phyloP scores from a whole-genome alignment of 768 basidiomycete genomes.

The Trametes gibbosa region DNA sequence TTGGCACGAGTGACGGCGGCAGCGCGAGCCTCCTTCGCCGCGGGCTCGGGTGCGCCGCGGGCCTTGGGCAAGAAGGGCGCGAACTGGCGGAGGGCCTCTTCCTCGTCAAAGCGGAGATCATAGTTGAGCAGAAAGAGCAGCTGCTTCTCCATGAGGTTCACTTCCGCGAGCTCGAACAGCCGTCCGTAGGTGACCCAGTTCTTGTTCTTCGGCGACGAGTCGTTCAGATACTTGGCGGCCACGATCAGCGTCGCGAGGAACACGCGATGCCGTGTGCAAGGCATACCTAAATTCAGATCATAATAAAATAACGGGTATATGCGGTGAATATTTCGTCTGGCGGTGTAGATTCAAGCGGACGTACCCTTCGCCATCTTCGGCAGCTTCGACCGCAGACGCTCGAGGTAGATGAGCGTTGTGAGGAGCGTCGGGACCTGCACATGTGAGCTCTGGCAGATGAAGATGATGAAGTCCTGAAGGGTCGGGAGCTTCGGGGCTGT shows the following conservation, averaged over 20 bases:
- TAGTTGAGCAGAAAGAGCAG: conserved; percentile 90
- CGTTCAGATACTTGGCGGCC: conserved; percentile 95
- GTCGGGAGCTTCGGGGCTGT: conserved; percentile 47
- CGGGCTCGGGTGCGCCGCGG: conserved; percentile 18
- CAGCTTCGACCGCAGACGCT: conserved; percentile 77
- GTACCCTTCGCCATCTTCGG: conserved; percentile 83
- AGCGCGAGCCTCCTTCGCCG: conserved; percentile 44
- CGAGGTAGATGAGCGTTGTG: conserved; percentile 88
- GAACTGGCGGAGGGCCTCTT: conserved; percentile 66
- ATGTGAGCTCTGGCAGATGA: conserved; percentile 76
- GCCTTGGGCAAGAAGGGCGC: conserved; percentile 55
- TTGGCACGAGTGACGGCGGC: conserved; percentile 55
- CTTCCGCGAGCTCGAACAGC: conserved; percentile 73
- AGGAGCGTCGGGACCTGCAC: conserved; percentile 91
- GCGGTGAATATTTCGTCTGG: not conserved
- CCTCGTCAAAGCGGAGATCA: conserved; percentile 86
- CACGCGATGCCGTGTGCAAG: conserved; percentile 91
- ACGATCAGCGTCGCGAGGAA: conserved; percentile 96
- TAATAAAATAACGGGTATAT: conserved; percentile 6
- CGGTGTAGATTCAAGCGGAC: conserved; percentile 21
- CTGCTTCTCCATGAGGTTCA: conserved; percentile 98
- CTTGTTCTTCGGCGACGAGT: conserved; percentile 91
- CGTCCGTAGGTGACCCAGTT: conserved; percentile 85
- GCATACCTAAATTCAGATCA: conserved; percentile 49
- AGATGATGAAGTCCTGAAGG: conserved; percentile 81